Evolutionary conservation across 129 eudicot genomes (phyloP), one percentile per base, ranked within the genome.

Genomic region (Centrapalus pauciflorus): DNA sequence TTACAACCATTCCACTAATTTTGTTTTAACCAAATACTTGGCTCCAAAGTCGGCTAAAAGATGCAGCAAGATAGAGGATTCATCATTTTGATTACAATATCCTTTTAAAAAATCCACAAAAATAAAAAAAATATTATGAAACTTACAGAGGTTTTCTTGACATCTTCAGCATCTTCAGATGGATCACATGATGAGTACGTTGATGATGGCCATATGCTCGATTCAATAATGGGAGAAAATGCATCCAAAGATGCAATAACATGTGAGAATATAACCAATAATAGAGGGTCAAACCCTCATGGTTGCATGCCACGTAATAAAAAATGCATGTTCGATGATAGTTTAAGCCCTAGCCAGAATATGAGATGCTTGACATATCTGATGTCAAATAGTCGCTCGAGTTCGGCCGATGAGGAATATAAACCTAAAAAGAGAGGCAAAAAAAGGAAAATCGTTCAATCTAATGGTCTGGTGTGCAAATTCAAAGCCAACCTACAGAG

Each of bases 111-210:
- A 30, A 16, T 11, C n/a, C 55, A 70, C n/a, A n/a, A n/a, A n/a
- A n/a, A n/a, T n/a, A n/a, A n/a, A n/a, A n/a, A n/a, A 56, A 46
- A 66, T 3, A 49, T 17, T 12, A 74, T 32, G 69, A 16, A 55
- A 84, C 89, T 82, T 82, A 94, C 99, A 19, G 81, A 75, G 32
- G 99, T 89, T 65, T 73, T 77, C 64, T 74, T 80, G 72, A 62
- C 57, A 70, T 89, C 82, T 59, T 74, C 60, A 41, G 97, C 95
- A 77, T 89, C 99, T 78, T 82, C 95, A 23, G 99, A n/a, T n/a
- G n/a, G n/a, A n/a, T n/a, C n/a, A n/a, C n/a, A n/a, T n/a, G n/a
- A n/a, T n/a, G n/a, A n/a, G n/a, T n/a, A n/a, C n/a, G n/a, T n/a
- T n/a, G n/a, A n/a, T n/a, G n/a, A n/a, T n/a, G n/a, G n/a, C n/a